These are phyloP conservation scores for Phytophthora crassamura DNA, from an alignment of 352 stramenopile genomes.

Conservation along the genomic window DNA sequence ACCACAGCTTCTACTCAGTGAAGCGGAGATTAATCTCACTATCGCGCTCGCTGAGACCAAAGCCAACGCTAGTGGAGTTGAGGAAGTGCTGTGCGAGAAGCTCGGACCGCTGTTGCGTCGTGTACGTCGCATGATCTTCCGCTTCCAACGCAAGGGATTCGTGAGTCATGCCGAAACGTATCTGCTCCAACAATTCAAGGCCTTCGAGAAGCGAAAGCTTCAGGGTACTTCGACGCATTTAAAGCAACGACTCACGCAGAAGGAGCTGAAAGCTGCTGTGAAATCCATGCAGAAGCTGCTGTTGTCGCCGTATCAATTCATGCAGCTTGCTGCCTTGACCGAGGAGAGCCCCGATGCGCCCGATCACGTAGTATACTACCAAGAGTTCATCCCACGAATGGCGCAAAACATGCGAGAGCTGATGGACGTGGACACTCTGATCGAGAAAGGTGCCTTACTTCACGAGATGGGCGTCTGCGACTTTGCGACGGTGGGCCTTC, in stretches of 20 bases:
- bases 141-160: constrained; percentile 63
- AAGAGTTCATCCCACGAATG: constrained; percentile 43
- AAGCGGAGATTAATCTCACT: constrained; percentile 64
- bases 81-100: constrained; percentile 45
- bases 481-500: constrained; percentile 17
- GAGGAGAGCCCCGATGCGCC: constrained; percentile 23
- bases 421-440: constrained; percentile 39
- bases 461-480: constrained; percentile 30
- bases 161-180: constrained; percentile 45
- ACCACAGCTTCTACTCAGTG: constrained; percentile 58
- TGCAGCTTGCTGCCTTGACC: constrained; percentile 43
- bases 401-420: constrained; percentile 33
- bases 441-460: constrained; percentile 33
- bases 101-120: constrained; percentile 50
- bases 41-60: constrained; percentile 47
- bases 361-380: constrained; percentile 57
- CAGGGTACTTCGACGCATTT: constrained; percentile 58
- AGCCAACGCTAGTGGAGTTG: constrained; percentile 26
- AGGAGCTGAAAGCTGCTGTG: constrained; percentile 51
- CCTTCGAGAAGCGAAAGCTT: constrained; percentile 57
- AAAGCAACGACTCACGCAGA: constrained; percentile 51
- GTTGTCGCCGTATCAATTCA: constrained; percentile 58
- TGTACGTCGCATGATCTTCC: constrained; percentile 62
- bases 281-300: constrained; percentile 64
- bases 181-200: constrained; percentile 56